Evolutionary conservation across 495 filamentous ascomycete genomes (phyloP).

Genomic region (Aspergillus ostianus): DNA sequence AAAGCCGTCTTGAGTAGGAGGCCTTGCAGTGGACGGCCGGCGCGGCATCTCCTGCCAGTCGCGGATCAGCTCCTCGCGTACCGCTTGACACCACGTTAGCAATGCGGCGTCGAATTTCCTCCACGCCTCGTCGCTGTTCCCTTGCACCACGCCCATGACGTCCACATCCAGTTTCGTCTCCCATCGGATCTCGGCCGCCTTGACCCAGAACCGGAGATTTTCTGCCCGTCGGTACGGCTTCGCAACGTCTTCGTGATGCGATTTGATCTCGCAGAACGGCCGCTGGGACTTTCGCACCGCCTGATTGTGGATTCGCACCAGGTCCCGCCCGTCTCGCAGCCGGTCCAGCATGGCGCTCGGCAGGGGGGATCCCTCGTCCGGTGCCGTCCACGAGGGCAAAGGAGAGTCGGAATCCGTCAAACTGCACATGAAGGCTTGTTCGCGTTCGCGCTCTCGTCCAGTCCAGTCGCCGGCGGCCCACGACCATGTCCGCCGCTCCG

Average conservation of each 20-base stretch:
- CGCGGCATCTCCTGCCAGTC: slow-evolving; percentile 50
- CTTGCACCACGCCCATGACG: slow-evolving; percentile 80
- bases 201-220: slow-evolving; percentile 92
- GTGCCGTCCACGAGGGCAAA: slow-evolving; percentile 70
- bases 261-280: slow-evolving; percentile 87
- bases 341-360: slow-evolving; percentile 75
- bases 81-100: slow-evolving; percentile 71
- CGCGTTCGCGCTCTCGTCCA: slow-evolving; percentile 71
- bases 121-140: slow-evolving; percentile 65
- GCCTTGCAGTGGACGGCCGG: slow-evolving; percentile 16
- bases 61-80: slow-evolving; percentile 70
- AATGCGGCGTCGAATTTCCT: slow-evolving; percentile 76
- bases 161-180: slow-evolving; percentile 83
- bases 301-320: slow-evolving; percentile 87
- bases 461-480: slow-evolving; percentile 82
- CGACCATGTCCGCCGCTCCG: slow-evolving; percentile 69
- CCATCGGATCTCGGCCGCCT: slow-evolving; percentile 93
- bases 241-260: slow-evolving; percentile 81
- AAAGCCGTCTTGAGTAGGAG: background rate
- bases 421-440: slow-evolving; percentile 75
- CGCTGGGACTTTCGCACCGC: slow-evolving; percentile 79
- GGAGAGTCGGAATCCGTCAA: slow-evolving; percentile 47
- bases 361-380: slow-evolving; percentile 49
- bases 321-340: slow-evolving; percentile 72
- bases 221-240: slow-evolving; percentile 95